Evolutionary conservation across 228 moss, liverwort and hornwort genomes (phyloP).

Genomic region (Sphagnum magellanicum): DNA sequence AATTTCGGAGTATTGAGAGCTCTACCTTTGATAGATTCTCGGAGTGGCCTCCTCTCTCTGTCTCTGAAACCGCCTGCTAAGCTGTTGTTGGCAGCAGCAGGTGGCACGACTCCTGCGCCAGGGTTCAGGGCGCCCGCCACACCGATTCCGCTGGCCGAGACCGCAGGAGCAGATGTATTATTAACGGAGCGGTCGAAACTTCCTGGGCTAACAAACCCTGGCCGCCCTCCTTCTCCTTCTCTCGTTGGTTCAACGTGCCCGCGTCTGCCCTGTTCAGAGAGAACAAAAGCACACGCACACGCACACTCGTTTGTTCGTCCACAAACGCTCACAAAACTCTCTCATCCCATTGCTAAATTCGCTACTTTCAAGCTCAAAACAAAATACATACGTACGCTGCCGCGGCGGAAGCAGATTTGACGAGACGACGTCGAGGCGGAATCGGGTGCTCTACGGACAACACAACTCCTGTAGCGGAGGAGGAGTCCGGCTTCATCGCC

Average conservation of each 20-base stretch:
- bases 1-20: neutral
- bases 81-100: constrained; percentile 3
- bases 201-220: constrained; percentile 30
- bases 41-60: constrained; percentile 37
- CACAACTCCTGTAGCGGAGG: neutral
- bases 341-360: too few relatives aligned
- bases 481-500: too few relatives aligned
- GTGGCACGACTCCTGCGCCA: constrained; percentile 17
- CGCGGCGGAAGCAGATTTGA: neutral
- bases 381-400: neutral
- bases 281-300: neutral
- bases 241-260: constrained; percentile 33
- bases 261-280: constrained; percentile 38
- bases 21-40: constrained; percentile 61
- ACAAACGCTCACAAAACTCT: too few relatives aligned
- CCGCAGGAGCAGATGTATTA: constrained; percentile 17
- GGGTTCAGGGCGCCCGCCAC: constrained; percentile 5
- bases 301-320: too few relatives aligned
- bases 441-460: neutral
- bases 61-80: constrained; percentile 55
- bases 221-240: constrained; percentile 44
- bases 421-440: neutral
- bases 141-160: constrained; percentile 17
- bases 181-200: constrained; percentile 6
- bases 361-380: too few relatives aligned